Evolutionary conservation across 2,329 filamentous ascomycete genomes (phyloP), one percentile per base, ranked within the genome.

Genomic region (Lasiodiplodia citricola): DNA sequence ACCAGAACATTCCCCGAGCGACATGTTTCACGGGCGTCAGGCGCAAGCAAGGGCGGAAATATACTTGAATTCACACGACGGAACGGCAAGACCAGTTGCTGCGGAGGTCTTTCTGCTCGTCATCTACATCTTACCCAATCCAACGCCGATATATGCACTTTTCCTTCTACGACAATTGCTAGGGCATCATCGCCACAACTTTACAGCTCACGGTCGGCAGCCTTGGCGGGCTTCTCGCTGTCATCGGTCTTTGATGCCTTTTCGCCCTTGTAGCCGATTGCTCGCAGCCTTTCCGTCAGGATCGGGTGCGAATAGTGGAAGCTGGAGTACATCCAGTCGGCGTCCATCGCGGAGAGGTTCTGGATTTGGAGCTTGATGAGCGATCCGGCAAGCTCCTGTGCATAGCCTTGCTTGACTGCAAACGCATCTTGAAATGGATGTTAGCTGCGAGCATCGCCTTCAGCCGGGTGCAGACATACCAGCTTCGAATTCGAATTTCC

Each of bases 231-330:
- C 76, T 86, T 87, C 64, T 88, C 82, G 70, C 83, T 84, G 71
- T 88, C 86, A 74, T 84, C 81, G 37, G 77, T 76, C 81, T 88
- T 86, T 69, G 77, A 76, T 23, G 85, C 80, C 73, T 84, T 84
- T 70, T 86, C 85, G 70, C 92, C 89, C 77, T 90, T 90, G 94
- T 95, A 99, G 72, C 92, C 91, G 70, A 99, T 87, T 1, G 95
- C 96, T 80, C 92, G 93, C 75, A 99, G 86, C 75, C 96, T 90
- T 87, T 99, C 96, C 1, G 94, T 92, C 73, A 99, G 85, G 73
- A 98, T 97, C 0, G 96, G 96, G 82, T 99, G 96, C 28, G 95
- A 97, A 86, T 96, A 97, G 84, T 99, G 94, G 86, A 98, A 99
- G 82, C 91, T 96, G 66, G 96, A 96, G 81, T 97, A 99, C 87